These are phyloP conservation scores for Salix arbutifolia DNA, from an alignment of 345 rosid species.

Conservation along the genomic window DNA sequence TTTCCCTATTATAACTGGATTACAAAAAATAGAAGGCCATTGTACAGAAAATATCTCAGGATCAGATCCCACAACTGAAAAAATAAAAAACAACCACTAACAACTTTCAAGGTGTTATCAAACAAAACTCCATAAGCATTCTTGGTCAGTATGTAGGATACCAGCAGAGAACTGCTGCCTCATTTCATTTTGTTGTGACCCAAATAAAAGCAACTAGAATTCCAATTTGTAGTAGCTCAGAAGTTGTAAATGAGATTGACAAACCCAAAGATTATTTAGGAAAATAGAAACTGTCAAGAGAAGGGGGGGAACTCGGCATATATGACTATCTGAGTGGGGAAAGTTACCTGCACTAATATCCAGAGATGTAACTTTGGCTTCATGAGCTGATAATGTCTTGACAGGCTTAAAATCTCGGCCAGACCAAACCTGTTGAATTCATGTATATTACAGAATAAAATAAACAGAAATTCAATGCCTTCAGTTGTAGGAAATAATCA, in stretches of 20 bases:
- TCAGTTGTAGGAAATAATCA: background rate
- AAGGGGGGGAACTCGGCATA: too few relatives aligned
- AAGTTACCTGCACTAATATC: conserved; percentile 55
- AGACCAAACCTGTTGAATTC: conserved; percentile 73
- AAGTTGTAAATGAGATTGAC: background rate
- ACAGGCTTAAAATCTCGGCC: conserved; percentile 85
- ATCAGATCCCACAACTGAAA: background rate
- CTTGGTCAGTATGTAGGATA: background rate
- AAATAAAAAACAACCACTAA: background rate
- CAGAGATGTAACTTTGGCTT: conserved; percentile 70
- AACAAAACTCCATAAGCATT: background rate
- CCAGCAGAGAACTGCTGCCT: background rate
- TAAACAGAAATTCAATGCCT: conserved; percentile 14
- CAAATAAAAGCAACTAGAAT: background rate
- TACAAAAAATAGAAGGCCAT: background rate
- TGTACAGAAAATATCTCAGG: background rate
- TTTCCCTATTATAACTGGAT: background rate
- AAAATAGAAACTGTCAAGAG: background rate
- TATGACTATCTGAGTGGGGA: background rate
- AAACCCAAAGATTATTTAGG: background rate
- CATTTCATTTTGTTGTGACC: background rate
- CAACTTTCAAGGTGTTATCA: background rate
- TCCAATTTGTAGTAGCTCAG: background rate
- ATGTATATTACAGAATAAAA: background rate
- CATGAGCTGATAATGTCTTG: conserved; percentile 70